These are phyloP conservation scores for Haplographium delicatum DNA, from an alignment of 495 filamentous ascomycete genomes.

Conservation along the genomic window DNA sequence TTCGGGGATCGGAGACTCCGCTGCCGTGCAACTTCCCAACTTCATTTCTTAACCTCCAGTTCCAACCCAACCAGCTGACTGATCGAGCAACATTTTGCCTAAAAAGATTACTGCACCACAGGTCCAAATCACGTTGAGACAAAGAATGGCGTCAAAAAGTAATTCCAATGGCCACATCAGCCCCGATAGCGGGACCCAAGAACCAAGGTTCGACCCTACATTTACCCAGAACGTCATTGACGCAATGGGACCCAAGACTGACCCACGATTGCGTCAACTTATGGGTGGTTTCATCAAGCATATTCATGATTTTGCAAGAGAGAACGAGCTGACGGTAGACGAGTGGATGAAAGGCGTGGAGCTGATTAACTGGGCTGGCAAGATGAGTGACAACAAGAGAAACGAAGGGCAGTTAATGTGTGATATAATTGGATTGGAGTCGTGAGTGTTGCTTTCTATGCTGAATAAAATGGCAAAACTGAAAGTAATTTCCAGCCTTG, in stretches of 20 bases:
- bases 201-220: conserved; percentile 48
- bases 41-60: too few species aligned
- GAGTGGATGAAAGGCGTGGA: conserved; percentile 63
- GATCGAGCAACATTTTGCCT: too few species aligned
- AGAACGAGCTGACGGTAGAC: conserved; percentile 59
- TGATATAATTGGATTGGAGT: conserved; percentile 78
- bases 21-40: too few species aligned
- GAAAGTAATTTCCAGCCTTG: conserved; percentile 43
- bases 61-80: too few species aligned
- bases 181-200: too few species aligned
- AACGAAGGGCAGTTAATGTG: conserved; percentile 76
- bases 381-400: conserved; percentile 49
- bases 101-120: too few species aligned
- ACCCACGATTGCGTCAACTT: conserved; percentile 50
- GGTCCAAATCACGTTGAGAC: too few species aligned
- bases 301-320: conserved; percentile 64
- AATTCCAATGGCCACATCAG: too few species aligned
- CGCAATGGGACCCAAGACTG: conserved; percentile 60
- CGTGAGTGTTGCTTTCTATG: conserved; percentile 33
- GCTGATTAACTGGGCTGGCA: conserved; percentile 56
- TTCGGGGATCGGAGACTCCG: too few species aligned
- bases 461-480: too few species aligned
- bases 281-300: conserved; percentile 53
- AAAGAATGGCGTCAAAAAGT: too few species aligned
- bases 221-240: conserved; percentile 61